Evolutionary conservation across 345 rosid genomes (phyloP).

Genomic region (Populus ilicifolia): DNA sequence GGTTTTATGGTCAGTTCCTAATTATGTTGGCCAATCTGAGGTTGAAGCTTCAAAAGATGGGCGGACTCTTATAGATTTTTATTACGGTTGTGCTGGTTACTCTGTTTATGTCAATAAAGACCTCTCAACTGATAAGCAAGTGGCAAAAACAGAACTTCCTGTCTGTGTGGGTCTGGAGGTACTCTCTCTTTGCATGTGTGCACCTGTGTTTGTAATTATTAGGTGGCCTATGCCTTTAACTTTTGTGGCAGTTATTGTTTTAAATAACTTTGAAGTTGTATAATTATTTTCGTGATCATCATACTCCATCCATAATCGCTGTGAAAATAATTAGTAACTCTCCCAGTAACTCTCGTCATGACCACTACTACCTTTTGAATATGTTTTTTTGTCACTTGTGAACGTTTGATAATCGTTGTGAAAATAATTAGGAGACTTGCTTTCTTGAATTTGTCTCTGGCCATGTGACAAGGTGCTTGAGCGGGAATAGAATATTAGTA

Average conservation of each 20-base stretch:
- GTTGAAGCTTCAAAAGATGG: conserved; percentile 45
- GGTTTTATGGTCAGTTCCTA: conserved; percentile 37
- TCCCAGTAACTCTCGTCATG: not conserved
- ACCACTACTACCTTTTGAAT: not conserved
- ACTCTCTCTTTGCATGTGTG: not conserved
- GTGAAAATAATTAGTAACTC: not conserved
- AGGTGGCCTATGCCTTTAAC: not conserved
- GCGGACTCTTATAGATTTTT: conserved; percentile 37
- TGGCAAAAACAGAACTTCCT: conserved; percentile 42
- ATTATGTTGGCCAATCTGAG: conserved; percentile 46
- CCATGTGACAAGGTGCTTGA: not conserved
- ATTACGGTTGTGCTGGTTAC: conserved; percentile 65
- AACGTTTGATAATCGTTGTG: not conserved
- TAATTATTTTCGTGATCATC: not conserved
- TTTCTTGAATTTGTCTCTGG: not conserved
- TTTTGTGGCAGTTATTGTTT: not conserved
- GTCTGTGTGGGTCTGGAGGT: conserved; percentile 68
- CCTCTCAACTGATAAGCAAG: conserved; percentile 34
- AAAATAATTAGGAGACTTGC: not conserved
- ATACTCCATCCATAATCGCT: not conserved
- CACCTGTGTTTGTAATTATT: not conserved
- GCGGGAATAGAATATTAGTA: not conserved
- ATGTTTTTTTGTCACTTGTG: not conserved
- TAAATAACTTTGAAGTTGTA: not conserved
- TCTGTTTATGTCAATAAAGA: conserved; percentile 44